Conservation (phyloP, 768 basidiomycete species). For the Mrakia frigida region DNA sequence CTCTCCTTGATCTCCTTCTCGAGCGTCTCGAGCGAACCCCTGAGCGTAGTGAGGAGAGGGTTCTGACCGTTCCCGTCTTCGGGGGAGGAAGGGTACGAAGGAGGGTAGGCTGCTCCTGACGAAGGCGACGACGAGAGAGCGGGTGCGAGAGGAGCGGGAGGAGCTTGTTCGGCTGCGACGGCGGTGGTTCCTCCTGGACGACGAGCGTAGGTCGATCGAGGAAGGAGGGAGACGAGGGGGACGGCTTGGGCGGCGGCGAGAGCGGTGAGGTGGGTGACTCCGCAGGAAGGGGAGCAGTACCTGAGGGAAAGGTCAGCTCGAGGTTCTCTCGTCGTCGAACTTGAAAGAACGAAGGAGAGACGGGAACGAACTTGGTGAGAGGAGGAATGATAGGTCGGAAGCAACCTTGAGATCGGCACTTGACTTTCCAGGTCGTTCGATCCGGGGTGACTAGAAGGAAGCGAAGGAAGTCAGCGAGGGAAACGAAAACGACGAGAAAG, state of each 20-base stretch:
- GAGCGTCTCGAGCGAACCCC: conserved; percentile 2
- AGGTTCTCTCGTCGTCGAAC: neutral
- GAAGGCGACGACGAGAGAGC: neutral
- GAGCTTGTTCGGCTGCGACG: neutral
- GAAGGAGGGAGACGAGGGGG: neutral
- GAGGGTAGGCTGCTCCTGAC: neutral
- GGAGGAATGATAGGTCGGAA: conserved; percentile 27
- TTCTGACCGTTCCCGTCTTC: neutral
- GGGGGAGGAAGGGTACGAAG: neutral
- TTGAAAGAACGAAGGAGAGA: neutral
- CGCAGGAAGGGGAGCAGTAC: conserved; percentile 28
- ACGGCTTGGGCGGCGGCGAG: conserved; percentile 2
- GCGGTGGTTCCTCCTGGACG: conserved; percentile 11
- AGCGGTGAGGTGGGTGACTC: conserved; percentile 19
- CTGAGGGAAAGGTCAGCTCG: conserved; percentile 1
- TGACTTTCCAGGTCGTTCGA: conserved; percentile 38
- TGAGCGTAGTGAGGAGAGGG: neutral
- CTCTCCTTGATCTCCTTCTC: conserved; percentile 8
- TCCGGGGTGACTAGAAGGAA: conserved; percentile 52
- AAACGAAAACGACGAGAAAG: neutral
- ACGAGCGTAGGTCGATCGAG: neutral
- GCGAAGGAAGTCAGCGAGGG: neutral
- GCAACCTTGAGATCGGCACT: conserved; percentile 42
- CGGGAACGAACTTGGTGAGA: conserved; percentile 24
- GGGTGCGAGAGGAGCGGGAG: neutral